Base-by-base conservation (phyloP, 345 rosid species). In the Arabis alpina region DNA sequence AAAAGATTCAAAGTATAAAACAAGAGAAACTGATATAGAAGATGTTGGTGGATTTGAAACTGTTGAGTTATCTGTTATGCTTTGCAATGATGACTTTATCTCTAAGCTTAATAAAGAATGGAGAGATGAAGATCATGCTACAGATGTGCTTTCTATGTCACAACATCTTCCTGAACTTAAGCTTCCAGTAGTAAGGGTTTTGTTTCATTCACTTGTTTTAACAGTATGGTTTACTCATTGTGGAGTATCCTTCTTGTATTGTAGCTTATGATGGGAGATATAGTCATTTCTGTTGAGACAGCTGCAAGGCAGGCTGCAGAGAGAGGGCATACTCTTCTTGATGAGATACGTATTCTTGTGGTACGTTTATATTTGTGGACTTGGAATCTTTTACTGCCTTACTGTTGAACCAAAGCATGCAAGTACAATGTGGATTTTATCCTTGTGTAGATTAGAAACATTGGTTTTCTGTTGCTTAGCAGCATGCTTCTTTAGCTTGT, bases 91-190 rank as follows among this genome's bases (percentile, higher is more conserved):
- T 56, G 88, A 87, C 3, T 91, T 94, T 68, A 94, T 91, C 25
- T 76, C 81, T 30, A 82, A 94, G 79, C 96, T 94, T 14, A 94
- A 91, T 49, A 86, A 88, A 73, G 98, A 94, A 74, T 91, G 98
- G 98, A 89, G 97, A 70, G 95, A 78, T 41, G 96, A 94, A 85
- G 96, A 94, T 73, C 92, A 82, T 76, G 85, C 98, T 23, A 89
- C 99, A 0, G 98, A 94, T 84, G 99, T 94, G 71, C 96, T 94
- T 54, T 94, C 98, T 19, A 89, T 91, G 96, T 94, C 96, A 5
- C 88, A 83, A 47, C 98, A 94, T 66, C 66, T 86, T 60, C 92
- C 93, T 54, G 86, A 71, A 56, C 83, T 94, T 43, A 77, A 90
- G 67, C 88, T 92, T 77, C 97, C 99, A 13, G 64, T 94, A 66